Percentiles rank a stretch among this genome's conserved stretches.
Evolutionary conservation across 768 basidiomycete species (phyloP).

Genomic region (Lentinus tigrinus): DNA sequence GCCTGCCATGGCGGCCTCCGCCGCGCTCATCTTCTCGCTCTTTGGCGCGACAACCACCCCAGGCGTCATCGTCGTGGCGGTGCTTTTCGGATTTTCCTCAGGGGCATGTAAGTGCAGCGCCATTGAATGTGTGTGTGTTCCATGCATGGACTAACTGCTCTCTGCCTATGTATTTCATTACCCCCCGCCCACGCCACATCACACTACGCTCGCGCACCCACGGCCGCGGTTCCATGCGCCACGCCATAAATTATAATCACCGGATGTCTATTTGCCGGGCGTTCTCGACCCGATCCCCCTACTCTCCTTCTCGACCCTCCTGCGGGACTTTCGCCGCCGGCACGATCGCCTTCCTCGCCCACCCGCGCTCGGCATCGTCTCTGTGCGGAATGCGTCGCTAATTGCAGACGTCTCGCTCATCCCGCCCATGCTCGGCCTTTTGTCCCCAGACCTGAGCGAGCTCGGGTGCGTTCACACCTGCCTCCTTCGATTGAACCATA

Average conservation of each 20-base stretch:
- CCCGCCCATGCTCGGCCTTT: conserved; percentile 17
- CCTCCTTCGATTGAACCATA: not conserved
- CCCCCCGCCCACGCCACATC: not conserved
- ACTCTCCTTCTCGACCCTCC: too few relatives aligned
- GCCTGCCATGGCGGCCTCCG: conserved; percentile 33
- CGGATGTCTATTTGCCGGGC: not conserved
- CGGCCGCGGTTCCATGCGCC: not conserved
- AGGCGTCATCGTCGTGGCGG: conserved; percentile 39
- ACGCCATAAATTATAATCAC: not conserved
- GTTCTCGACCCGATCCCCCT: not conserved
- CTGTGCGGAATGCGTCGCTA: not conserved
- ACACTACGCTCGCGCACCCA: too few relatives aligned
- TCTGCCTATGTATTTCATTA: not conserved
- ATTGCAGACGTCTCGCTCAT: conserved; percentile 24
- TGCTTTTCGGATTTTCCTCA: conserved; percentile 49
- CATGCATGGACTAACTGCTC: not conserved
- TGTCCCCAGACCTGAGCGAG: conserved; percentile 20
- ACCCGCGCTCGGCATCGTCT: not conserved
- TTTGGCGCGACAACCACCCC: conserved; percentile 34
- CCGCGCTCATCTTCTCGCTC: conserved; percentile 42
- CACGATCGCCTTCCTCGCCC: too few relatives aligned
- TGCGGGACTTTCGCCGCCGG: too few relatives aligned
- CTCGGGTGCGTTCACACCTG: conserved; percentile 18
- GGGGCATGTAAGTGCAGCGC: conserved; percentile 37
- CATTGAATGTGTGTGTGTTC: not conserved